Evolutionary conservation across 192 early-diverging fungal genomes (phyloP), one percentile per base, ranked within the genome.

Genomic region (Coemansia javaensis): DNA sequence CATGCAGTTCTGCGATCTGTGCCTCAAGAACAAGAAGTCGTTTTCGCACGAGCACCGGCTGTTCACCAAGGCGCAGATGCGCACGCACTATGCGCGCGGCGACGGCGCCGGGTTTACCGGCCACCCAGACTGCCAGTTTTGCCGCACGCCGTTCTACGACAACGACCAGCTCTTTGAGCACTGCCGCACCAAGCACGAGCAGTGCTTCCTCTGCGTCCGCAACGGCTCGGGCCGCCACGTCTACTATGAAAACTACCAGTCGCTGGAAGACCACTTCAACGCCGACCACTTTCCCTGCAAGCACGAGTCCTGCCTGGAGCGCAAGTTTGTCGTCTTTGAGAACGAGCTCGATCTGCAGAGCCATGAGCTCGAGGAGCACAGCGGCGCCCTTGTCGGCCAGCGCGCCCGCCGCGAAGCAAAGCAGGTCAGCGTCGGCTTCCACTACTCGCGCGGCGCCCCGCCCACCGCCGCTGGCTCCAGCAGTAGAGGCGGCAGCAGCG

Each of bases 321-420:
- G 86, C 56, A 98, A 96, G 77, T 97, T 98, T 81, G 82, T 96
- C 30, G 95, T 97, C 1, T 98, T 98, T 78, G 84, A 79, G 24
- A 81, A 85, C 11, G 87, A 96, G 13, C 81, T 98, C 46, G 95
- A 98, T 59, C 60, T 98, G 25, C 88, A 88, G 48, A 86, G 82
- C 6, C 95, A 98, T 58, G 85, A 91, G 46, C 87, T 91, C 56
- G 54, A 66, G 51, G 52, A 40, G 35, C 63, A 78, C 31, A 36
- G 59, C 14, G 41, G 53, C 44, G 24, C 44, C 3, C 36, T 56
- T 23, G 64, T 52, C 25, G 58, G 70, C 16, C 70, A 74, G 58
- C 47, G 48, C 15, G 63, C 63, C 8, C 49, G 50, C 17, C 57
- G 58, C 23, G 63, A 74, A 13, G 62, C 70, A 12, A 61, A 63